Conservation (phyloP, 2,329 filamentous ascomycete species). For the Penicillium sp. region DNA sequence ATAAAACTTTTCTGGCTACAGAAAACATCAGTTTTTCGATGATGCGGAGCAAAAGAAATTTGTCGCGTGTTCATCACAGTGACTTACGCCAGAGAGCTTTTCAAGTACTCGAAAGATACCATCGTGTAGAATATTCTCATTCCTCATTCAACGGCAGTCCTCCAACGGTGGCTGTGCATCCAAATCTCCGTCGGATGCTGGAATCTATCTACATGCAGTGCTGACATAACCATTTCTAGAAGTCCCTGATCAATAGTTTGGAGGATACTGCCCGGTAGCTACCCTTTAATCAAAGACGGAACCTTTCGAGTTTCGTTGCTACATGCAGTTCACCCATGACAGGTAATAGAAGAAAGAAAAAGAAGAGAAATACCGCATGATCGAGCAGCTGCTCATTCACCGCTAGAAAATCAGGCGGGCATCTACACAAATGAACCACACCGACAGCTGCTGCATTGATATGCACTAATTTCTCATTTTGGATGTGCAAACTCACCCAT, state of each 20-base stretch:
- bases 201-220: not conserved
- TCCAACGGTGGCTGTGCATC: not conserved
- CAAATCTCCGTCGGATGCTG: not conserved
- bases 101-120: too few species aligned
- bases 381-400: conserved; percentile 7
- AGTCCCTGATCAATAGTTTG: not conserved
- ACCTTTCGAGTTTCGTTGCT: not conserved
- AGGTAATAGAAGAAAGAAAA: not conserved
- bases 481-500: conserved; percentile 9
- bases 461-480: not conserved
- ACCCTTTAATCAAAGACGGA: not conserved
- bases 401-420: conserved; percentile 9
- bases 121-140: too few species aligned
- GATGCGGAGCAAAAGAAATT: not conserved
- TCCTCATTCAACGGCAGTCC: not conserved
- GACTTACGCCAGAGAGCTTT: not conserved
- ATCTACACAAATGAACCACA: conserved; percentile 2
- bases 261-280: not conserved
- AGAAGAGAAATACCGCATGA: not conserved
- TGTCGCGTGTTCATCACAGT: not conserved
- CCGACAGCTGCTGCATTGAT: conserved; percentile 10
- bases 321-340: not conserved
- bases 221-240: not conserved
- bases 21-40: conserved; percentile 33
- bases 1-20: conserved; percentile 32